A percentile compares a stretch with the other conserved stretches of the same genome.
Conservation (phyloP, 352 stramenopile genomes). For the Hyaloperonospora brassicae region DNA sequence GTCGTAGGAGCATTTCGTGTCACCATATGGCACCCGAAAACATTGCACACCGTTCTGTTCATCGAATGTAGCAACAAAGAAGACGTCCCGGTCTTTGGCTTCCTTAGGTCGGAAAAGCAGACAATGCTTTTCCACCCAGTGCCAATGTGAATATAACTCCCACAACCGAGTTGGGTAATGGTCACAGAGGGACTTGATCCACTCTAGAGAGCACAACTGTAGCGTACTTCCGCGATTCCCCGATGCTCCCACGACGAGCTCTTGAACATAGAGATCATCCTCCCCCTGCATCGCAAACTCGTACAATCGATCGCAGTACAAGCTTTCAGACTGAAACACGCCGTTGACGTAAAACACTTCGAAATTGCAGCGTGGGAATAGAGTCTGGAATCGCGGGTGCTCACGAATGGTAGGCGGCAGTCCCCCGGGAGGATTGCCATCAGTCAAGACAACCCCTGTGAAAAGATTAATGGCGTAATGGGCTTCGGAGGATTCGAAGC, state of each 20-base stretch:
- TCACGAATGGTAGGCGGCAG: slow-evolving; percentile 29
- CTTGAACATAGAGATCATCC: slow-evolving; percentile 28
- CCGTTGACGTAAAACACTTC: slow-evolving; percentile 40
- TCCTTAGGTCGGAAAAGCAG: slow-evolving; percentile 30
- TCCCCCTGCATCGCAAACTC: slow-evolving; percentile 28
- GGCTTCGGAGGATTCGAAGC: too few species aligned
- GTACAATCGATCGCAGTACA: slow-evolving; percentile 28
- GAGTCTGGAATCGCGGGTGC: slow-evolving; percentile 22
- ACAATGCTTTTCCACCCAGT: slow-evolving; percentile 35
- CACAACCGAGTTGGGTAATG: slow-evolving; percentile 17
- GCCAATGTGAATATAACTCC: slow-evolving; percentile 42
- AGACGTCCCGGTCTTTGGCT: slow-evolving; percentile 12
- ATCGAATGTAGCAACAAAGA: slow-evolving; percentile 22
- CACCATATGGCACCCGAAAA: too few species aligned
- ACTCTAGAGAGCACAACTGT: slow-evolving; percentile 26
- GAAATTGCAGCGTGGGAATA: slow-evolving; percentile 48
- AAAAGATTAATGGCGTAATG: too few species aligned
- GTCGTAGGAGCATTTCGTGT: slow-evolving; percentile 13
- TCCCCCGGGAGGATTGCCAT: slow-evolving; percentile 32
- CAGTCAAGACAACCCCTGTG: too few species aligned
- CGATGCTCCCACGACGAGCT: slow-evolving; percentile 13
- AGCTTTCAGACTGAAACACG: too few species aligned
- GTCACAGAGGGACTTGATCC: slow-evolving; percentile 33
- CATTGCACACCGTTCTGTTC: not conserved
- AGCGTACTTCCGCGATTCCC: slow-evolving; percentile 15